Evolutionary conservation across 164 flowering plant genomes (phyloP).

Genomic region (Stephania japonica): DNA sequence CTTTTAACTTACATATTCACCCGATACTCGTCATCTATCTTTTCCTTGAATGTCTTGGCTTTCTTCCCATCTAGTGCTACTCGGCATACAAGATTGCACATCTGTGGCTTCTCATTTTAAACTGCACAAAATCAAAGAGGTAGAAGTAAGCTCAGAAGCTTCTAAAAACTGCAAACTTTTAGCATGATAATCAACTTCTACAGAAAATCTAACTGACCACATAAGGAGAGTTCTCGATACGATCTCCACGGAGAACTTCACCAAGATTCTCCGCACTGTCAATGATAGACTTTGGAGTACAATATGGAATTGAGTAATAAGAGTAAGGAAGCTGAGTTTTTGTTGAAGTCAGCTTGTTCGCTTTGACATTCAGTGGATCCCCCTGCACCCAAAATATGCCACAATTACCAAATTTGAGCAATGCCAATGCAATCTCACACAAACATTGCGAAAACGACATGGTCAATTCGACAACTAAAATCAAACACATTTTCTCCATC

Average conservation of each 20-base stretch:
- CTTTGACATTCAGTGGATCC: slow-evolving; percentile 61
- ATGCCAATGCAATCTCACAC: not conserved
- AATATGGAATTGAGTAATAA: slow-evolving; percentile 74
- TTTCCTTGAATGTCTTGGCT: slow-evolving; percentile 76
- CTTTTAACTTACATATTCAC: slow-evolving; percentile 67
- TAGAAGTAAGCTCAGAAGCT: slow-evolving; percentile 16
- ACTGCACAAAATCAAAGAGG: slow-evolving; percentile 40
- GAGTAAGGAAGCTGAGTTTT: slow-evolving; percentile 87
- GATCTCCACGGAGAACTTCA: slow-evolving; percentile 96
- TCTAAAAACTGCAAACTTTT: not conserved
- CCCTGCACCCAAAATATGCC: slow-evolving; percentile 40
- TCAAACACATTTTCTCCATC: not conserved
- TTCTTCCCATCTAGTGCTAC: slow-evolving; percentile 51
- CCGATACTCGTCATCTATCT: slow-evolving; percentile 83
- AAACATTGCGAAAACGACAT: not conserved
- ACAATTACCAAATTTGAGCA: not conserved
- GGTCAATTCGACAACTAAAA: too few species aligned
- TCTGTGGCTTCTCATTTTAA: slow-evolving; percentile 78
- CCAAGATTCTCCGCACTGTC: slow-evolving; percentile 96
- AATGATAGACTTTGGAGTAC: slow-evolving; percentile 47
- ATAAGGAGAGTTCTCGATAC: slow-evolving; percentile 83
- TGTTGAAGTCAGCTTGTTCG: slow-evolving; percentile 75
- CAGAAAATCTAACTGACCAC: slow-evolving; percentile 34
- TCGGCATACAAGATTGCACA: slow-evolving; percentile 69
- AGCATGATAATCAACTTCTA: not conserved